A percentile compares a stretch with the other conserved stretches of the same genome.
Evolutionary conservation across 768 basidiomycete species (phyloP).

Genomic region (Phaffia tasmanica): DNA sequence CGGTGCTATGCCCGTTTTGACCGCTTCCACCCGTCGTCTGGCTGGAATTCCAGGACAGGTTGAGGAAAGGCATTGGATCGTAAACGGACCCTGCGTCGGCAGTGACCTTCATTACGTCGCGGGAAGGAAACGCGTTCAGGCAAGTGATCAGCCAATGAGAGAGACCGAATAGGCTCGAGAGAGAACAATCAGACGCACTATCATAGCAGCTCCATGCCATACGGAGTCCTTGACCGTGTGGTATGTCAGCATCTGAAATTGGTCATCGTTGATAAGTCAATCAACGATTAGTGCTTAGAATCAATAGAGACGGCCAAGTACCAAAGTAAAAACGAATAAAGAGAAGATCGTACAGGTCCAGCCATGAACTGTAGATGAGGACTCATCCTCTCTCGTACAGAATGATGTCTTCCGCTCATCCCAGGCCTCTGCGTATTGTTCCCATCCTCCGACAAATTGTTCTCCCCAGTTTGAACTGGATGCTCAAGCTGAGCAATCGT

Average conservation of each 20-base stretch:
- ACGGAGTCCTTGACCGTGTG: slow-evolving; percentile 72
- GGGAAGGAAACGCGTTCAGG: background rate
- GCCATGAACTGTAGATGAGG: slow-evolving; percentile 26
- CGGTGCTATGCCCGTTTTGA: slow-evolving; percentile 60
- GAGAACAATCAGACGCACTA: background rate
- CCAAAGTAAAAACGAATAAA: too few relatives aligned
- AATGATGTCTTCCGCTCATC: slow-evolving; percentile 9
- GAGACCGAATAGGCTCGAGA: background rate
- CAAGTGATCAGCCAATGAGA: too few relatives aligned
- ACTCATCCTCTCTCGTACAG: slow-evolving; percentile 12
- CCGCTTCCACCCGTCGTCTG: slow-evolving; percentile 45
- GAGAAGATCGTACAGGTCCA: background rate
- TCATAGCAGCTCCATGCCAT: slow-evolving; percentile 54
- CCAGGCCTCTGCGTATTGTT: background rate
- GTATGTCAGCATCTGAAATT: slow-evolving; percentile 53
- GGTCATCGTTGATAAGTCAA: too few relatives aligned
- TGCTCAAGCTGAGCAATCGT: background rate
- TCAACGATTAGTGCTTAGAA: too few relatives aligned
- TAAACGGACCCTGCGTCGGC: slow-evolving; percentile 31
- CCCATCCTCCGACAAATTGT: background rate
- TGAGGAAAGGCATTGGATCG: slow-evolving; percentile 29
- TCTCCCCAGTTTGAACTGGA: background rate
- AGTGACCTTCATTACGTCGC: slow-evolving; percentile 68
- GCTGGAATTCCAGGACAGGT: slow-evolving; percentile 34
- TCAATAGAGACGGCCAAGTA: too few relatives aligned